A percentile compares a stretch with the other conserved stretches of the same genome.
Evolutionary conservation across 1,139 yeast genomes (phyloP).

Genomic region (Saccharomyces pastorianus): DNA sequence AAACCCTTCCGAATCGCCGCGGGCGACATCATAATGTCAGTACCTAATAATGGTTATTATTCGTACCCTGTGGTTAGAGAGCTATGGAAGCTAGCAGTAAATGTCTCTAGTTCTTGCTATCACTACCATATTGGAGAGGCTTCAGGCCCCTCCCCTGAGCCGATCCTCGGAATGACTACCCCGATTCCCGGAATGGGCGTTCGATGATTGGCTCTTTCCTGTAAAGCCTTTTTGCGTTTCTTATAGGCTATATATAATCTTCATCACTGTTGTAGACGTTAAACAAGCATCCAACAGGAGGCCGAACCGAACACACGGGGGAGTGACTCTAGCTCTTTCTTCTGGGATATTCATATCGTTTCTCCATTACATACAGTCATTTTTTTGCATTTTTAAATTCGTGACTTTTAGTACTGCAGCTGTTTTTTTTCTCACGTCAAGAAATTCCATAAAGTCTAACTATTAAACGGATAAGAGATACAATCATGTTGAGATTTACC

Average conservation of each 20-base stretch:
- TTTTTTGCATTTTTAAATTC: neutral
- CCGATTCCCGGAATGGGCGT: slow-evolving; percentile 1
- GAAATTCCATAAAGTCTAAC: neutral
- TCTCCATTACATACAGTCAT: neutral
- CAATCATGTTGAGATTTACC: neutral
- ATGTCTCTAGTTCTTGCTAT: neutral
- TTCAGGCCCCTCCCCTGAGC: neutral
- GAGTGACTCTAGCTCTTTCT: neutral
- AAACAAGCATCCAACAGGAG: neutral
- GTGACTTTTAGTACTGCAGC: neutral
- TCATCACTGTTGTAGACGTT: neutral
- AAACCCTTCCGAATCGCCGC: neutral
- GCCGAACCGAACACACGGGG: neutral
- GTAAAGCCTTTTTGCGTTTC: neutral
- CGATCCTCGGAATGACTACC: neutral
- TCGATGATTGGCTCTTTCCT: neutral
- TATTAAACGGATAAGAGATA: neutral
- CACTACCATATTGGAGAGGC: neutral
- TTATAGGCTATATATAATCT: neutral
- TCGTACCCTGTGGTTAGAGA: too few relatives aligned
- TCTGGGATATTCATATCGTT: neutral
- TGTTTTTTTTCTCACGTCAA: neutral
- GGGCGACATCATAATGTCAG: neutral
- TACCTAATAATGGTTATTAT: neutral
- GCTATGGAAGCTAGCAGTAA: neutral